Conservation (phyloP, 495 filamentous ascomycete species). For the Daldinia childiae region DNA sequence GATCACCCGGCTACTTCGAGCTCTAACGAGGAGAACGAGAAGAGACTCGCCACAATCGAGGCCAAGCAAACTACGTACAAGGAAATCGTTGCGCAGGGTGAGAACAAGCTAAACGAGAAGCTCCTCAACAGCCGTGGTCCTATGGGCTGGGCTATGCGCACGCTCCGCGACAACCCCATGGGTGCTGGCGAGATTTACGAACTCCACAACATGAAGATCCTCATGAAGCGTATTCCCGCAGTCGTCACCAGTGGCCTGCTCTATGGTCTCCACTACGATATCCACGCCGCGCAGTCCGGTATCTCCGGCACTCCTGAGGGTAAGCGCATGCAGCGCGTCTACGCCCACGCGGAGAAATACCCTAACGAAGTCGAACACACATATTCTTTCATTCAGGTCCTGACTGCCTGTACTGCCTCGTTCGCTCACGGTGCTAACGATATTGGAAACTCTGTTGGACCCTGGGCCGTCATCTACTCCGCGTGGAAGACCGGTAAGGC, state of each 20-base stretch:
- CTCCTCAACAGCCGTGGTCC: constrained; percentile 67
- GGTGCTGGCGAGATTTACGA: constrained; percentile 74
- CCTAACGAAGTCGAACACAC: constrained; percentile 72
- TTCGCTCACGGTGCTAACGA: constrained; percentile 77
- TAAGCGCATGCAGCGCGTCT: constrained; percentile 68
- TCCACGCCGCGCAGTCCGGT: constrained; percentile 73
- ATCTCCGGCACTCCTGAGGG: constrained; percentile 72
- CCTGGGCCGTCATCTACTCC: constrained; percentile 69
- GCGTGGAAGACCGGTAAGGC: constrained; percentile 65
- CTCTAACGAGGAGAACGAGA: constrained; percentile 51
- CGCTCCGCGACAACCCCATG: constrained; percentile 72
- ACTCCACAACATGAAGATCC: constrained; percentile 66
- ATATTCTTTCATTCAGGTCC: constrained; percentile 69
- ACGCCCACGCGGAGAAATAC: constrained; percentile 67
- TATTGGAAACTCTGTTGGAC: constrained; percentile 72
- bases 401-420: constrained; percentile 70
- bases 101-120: constrained; percentile 61
- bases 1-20: constrained; percentile 20
- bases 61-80: constrained; percentile 60
- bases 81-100: constrained; percentile 62
- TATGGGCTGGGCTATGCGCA: constrained; percentile 77
- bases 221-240: constrained; percentile 69
- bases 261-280: constrained; percentile 78
- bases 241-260: constrained; percentile 63
- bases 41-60: constrained; percentile 55